Evolutionary conservation across 768 basidiomycete species (phyloP), one percentile per base, ranked within the genome.

Genomic region (Suillus clintonianus): DNA sequence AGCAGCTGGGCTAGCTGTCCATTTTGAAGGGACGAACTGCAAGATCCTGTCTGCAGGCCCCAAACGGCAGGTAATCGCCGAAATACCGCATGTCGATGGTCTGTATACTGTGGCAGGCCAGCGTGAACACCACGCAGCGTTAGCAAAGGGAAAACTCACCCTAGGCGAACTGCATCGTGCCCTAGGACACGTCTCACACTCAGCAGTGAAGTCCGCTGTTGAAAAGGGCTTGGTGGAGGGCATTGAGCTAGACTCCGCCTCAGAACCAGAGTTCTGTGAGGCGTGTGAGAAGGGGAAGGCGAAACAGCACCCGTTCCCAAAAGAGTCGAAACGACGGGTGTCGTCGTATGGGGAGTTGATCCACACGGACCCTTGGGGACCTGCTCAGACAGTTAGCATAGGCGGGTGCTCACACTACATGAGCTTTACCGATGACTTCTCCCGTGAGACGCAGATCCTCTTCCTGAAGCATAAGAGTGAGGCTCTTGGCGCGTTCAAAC

Each of bases 401-500:
- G 71, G 72, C 0, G 72, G 77, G n/a, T 43, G 67, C 2, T 34
- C 55, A 2, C 81, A 82, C 50, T 77, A 75, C 50, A 62, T 70
- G 15, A 76, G 71, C 0, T 82, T 77, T 60, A 79, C 68, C 0
- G 78, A 83, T 56, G 75, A 81, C 47, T 59, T 67, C 32, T 65
- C 75, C 0, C 69, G 74, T 6, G 62, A 67, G 17, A 73, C 71
- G 13, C 66, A 65, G 6, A 47, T 76, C 9, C 65, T 68, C 48
- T 65, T 74, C n/a, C 62, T 80, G 10, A 62, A 64, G 7, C 60
- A 55, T 0, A 82, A 81, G 62, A 71, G 72, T 37, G 54, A 75
- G 24, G 67, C 71, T 1, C 63, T 76, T 9, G 60, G 62, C 10
- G 65, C 71, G 9, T 79, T 76, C 62, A 65, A 68, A 15, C 51